These are phyloP conservation scores for Hyaloscypha hepaticicola DNA, from an alignment of 495 filamentous ascomycete genomes.

Conservation along the genomic window DNA sequence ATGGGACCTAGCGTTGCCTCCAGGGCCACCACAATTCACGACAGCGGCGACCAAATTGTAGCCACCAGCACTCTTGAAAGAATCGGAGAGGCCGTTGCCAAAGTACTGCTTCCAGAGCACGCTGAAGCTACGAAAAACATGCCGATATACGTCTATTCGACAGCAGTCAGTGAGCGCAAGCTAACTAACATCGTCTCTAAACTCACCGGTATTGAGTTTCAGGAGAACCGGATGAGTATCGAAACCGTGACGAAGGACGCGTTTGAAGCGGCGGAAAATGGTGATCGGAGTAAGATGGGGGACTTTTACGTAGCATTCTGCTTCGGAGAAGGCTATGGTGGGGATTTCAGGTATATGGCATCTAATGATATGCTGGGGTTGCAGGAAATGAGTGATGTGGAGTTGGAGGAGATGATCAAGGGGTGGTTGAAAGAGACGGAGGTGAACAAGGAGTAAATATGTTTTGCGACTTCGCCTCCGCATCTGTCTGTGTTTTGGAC, in stretches of 20 bases:
- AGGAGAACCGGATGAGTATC: neutral
- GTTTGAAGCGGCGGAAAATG: neutral
- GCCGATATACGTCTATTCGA: slow-evolving; percentile 38
- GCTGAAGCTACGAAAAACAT: slow-evolving; percentile 49
- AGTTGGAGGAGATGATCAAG: slow-evolving; percentile 22
- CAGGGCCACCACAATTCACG: slow-evolving; percentile 36
- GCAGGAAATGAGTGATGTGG: slow-evolving; percentile 8
- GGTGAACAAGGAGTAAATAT: neutral
- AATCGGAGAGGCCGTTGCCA: slow-evolving; percentile 42
- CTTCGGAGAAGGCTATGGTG: slow-evolving; percentile 13
- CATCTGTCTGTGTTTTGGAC: no score
- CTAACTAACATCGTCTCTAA: slow-evolving; percentile 4
- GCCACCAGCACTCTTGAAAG: slow-evolving; percentile 40
- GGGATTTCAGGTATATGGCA: slow-evolving; percentile 10
- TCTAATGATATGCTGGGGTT: slow-evolving; percentile 11
- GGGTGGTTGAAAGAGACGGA: slow-evolving; percentile 33
- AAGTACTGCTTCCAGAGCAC: slow-evolving; percentile 37
- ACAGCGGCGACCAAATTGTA: slow-evolving; percentile 43
- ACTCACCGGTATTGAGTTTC: slow-evolving; percentile 1
- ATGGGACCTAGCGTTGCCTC: slow-evolving; percentile 34
- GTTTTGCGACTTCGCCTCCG: no score
- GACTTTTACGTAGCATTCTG: slow-evolving; percentile 12
- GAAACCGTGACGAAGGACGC: neutral
- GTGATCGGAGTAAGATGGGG: slow-evolving; percentile 10
- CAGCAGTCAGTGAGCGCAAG: slow-evolving; percentile 8